A percentile compares a stretch with the other conserved stretches of the same genome.
Conservation (phyloP, 2,329 filamentous ascomycete species). For the Curvularia verruculosa region DNA sequence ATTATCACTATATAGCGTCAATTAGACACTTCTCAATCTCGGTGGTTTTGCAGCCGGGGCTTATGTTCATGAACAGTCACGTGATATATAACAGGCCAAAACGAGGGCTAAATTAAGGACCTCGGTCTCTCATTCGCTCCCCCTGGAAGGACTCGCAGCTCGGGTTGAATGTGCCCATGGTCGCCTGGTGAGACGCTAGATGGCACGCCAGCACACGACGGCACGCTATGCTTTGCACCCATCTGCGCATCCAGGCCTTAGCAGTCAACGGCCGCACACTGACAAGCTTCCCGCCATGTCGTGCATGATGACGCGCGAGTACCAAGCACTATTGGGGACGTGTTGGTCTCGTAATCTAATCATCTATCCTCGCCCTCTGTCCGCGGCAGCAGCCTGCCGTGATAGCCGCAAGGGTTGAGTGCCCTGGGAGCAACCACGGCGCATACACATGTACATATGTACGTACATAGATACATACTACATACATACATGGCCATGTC, state of each 20-base stretch:
- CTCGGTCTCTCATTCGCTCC: slow-evolving; percentile 1
- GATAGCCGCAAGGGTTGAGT: slow-evolving; percentile 9
- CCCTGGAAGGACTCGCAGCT: background rate
- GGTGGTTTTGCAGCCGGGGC: too few species aligned
- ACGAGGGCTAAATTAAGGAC: slow-evolving; percentile 14
- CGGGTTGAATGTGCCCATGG: background rate
- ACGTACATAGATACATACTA: too few species aligned
- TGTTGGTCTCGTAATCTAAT: background rate
- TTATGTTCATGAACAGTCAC: too few species aligned
- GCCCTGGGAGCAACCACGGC: slow-evolving; percentile 9
- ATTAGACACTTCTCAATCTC: too few species aligned
- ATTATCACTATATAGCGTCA: too few species aligned
- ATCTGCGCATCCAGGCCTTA: too few species aligned
- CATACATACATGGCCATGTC: too few species aligned
- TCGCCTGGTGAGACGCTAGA: slow-evolving; percentile 5
- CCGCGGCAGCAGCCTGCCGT: slow-evolving; percentile 4
- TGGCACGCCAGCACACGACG: background rate
- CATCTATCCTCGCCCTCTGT: background rate
- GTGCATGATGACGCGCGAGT: slow-evolving; percentile 11
- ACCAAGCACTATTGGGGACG: background rate
- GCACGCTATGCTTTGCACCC: background rate
- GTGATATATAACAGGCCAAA: too few species aligned
- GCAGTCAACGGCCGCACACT: background rate
- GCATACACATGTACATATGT: too few species aligned
- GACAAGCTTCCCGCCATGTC: slow-evolving; percentile 5